Conservation (phyloP, 345 rosid genomes). For the Pugionium dolabratum region DNA sequence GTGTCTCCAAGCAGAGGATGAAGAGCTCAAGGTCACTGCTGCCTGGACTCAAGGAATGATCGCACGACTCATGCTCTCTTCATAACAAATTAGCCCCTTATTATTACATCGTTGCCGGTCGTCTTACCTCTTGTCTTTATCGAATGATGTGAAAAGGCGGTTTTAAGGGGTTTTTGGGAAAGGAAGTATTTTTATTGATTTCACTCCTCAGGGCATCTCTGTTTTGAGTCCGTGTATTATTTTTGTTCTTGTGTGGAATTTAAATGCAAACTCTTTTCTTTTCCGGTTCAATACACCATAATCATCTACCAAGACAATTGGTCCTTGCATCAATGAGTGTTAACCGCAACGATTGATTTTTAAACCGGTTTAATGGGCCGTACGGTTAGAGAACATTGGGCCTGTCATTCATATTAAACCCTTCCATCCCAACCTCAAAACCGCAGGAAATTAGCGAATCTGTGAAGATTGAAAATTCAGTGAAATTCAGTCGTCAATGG, state of each 20-base stretch:
- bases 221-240: slow-evolving; percentile 8
- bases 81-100: not conserved
- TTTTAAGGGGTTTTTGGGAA: slow-evolving; percentile 17
- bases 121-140: slow-evolving; percentile 29
- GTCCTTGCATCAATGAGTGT: too few relatives aligned
- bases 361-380: slow-evolving; percentile 14
- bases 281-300: too few relatives aligned
- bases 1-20: slow-evolving; percentile 81
- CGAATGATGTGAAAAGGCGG: slow-evolving; percentile 26
- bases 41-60: slow-evolving; percentile 90
- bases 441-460: not conserved
- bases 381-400: not conserved
- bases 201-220: slow-evolving; percentile 18
- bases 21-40: slow-evolving; percentile 84
- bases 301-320: too few relatives aligned
- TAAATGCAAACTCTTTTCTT: too few relatives aligned
- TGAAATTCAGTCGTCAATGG: slow-evolving; percentile 47
- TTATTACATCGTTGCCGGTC: not conserved
- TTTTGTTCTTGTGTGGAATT: not conserved
- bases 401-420: slow-evolving; percentile 23
- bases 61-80: slow-evolving; percentile 65
- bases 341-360: too few relatives aligned
- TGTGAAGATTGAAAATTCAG: not conserved
- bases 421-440: not conserved
- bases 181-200: not conserved